A percentile compares a stretch with the other conserved stretches of the same genome.
These are phyloP conservation scores for Cutaneotrichosporon mucoides DNA, from an alignment of 1,284 basidiomycete genomes.

Conservation along the genomic window DNA sequence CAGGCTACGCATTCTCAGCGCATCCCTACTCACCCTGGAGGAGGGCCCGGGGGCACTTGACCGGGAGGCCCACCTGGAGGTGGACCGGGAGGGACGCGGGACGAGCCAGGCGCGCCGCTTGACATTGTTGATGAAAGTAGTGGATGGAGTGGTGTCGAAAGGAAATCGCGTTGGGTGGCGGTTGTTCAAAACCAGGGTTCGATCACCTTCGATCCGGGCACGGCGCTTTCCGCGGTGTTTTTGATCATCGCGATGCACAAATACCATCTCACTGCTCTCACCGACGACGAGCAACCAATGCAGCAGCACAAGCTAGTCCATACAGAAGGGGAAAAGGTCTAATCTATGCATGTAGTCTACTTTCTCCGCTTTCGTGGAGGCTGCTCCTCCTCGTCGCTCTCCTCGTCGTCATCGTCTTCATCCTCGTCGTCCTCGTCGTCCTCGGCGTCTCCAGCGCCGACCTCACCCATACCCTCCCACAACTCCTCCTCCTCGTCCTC, in stretches of 20 bases:
- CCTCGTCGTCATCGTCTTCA: constrained; percentile 20
- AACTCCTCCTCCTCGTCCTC: constrained; percentile 34
- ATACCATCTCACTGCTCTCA: too few species aligned
- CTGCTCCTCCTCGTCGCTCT: constrained; percentile 5
- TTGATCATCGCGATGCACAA: too few species aligned
- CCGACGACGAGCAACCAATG: too few species aligned
- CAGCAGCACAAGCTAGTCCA: too few species aligned
- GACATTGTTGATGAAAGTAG: background rate
- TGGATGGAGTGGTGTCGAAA: background rate
- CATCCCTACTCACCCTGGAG: background rate
- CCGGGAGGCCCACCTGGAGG: constrained; percentile 21
- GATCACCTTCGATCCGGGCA: too few species aligned
- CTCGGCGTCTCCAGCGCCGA: constrained; percentile 22
- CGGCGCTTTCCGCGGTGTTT: too few species aligned
- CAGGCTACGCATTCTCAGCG: too few species aligned
- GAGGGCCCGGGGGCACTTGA: background rate
- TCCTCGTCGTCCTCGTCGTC: constrained; percentile 12
- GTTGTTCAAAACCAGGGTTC: background rate
- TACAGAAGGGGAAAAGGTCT: background rate
- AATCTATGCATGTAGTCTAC: background rate
- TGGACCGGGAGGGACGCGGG: constrained; percentile 26
- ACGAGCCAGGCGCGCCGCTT: background rate
- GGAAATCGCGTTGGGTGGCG: constrained; percentile 4
- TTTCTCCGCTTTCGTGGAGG: constrained; percentile 5
- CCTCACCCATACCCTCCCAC: constrained; percentile 28